A percentile compares a stretch with the other conserved stretches of the same genome.
These are phyloP conservation scores for Chaetomidium leptoderma DNA, from an alignment of 495 filamentous ascomycete species.

Conservation along the genomic window DNA sequence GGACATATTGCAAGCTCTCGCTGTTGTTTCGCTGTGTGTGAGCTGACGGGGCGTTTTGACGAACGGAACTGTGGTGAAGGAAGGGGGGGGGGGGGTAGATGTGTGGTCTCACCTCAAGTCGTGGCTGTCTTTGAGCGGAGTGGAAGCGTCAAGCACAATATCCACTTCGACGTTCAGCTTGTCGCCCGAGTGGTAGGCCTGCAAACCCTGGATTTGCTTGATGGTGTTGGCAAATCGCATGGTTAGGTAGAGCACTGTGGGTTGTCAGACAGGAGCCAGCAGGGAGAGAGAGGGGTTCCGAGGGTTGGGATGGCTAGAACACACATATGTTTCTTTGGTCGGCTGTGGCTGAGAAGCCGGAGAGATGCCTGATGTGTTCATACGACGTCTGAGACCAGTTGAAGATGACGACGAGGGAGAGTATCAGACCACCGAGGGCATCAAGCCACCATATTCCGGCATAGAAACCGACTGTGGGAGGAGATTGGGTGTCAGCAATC, in stretches of 20 bases:
- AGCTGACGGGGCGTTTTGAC: background rate
- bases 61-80: background rate
- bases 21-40: conserved; percentile 17
- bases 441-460: conserved; percentile 81
- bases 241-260: conserved; percentile 71
- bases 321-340: conserved; percentile 71
- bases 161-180: conserved; percentile 75
- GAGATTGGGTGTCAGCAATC: background rate
- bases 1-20: conserved; percentile 83
- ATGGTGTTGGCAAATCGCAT: conserved; percentile 93
- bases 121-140: conserved; percentile 76
- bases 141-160: conserved; percentile 76
- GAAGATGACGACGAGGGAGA: conserved; percentile 77
- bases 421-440: conserved; percentile 72
- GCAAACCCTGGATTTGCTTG: conserved; percentile 78
- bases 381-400: conserved; percentile 75
- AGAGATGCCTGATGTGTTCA: conserved; percentile 78
- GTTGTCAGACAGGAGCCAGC: conserved; percentile 4
- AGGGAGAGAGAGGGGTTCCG: background rate
- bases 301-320: conserved; percentile 16
- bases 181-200: conserved; percentile 87
- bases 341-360: conserved; percentile 72
- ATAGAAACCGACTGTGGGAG: conserved; percentile 72
- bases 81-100: no score
- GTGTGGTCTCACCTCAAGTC: conserved; percentile 56